A percentile compares a stretch with the other conserved stretches of the same genome.
phyloP scores from a whole-genome alignment of 148 eudicot species.

The Spergularia marina region DNA sequence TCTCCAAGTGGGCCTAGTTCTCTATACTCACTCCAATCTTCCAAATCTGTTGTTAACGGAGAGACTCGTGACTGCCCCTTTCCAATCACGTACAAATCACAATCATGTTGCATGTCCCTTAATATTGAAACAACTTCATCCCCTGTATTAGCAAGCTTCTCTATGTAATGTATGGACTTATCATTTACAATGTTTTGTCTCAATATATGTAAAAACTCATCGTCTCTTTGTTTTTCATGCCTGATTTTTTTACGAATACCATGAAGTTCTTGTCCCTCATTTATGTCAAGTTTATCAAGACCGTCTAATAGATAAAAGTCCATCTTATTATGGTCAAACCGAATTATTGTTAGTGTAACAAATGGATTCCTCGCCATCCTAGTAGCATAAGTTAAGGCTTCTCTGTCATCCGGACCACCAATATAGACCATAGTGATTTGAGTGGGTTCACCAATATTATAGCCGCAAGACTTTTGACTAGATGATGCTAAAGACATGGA shows the following conservation, averaged over 20 bases:
- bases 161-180: conserved; percentile 27
- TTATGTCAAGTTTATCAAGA: background rate
- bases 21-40: conserved; percentile 42
- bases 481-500: background rate
- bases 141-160: conserved; percentile 39
- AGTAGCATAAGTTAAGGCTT: conserved; percentile 57
- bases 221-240: conserved; percentile 40
- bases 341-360: conserved; percentile 43
- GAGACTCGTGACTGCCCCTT: conserved; percentile 26
- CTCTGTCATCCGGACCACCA: conserved; percentile 76
- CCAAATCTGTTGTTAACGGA: conserved; percentile 32
- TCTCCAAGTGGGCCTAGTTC: conserved; percentile 51
- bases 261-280: background rate
- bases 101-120: conserved; percentile 37
- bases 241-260: conserved; percentile 23
- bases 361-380: conserved; percentile 45
- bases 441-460: background rate
- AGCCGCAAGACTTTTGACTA: background rate
- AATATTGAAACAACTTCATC: conserved; percentile 43
- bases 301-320: conserved; percentile 11
- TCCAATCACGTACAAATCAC: conserved; percentile 53
- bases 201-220: conserved; percentile 33
- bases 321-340: conserved; percentile 30
- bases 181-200: conserved; percentile 5
- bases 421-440: conserved; percentile 49